These are phyloP conservation scores for Onygenales sp. DNA, from an alignment of 2,329 filamentous ascomycete genomes.

Conservation along the genomic window DNA sequence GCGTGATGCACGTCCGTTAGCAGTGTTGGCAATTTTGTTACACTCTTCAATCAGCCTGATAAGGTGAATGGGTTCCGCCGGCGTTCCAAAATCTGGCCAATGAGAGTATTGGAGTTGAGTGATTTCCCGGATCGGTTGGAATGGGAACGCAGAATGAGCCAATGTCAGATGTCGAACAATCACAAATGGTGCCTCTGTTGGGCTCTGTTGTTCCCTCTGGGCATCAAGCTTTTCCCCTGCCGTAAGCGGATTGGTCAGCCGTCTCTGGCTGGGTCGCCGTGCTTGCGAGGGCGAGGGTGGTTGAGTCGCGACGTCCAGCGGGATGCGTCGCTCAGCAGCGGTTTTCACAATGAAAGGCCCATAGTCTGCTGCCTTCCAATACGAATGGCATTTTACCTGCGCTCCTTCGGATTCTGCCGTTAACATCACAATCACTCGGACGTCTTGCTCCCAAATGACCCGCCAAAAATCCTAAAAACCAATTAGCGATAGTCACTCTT, in stretches of 20 bases:
- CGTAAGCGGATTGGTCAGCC: conserved; percentile 24
- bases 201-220: conserved; percentile 20
- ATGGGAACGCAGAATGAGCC: conserved; percentile 66
- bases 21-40: conserved; percentile 52
- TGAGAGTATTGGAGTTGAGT: conserved; percentile 89
- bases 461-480: conserved; percentile 82
- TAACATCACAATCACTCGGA: conserved; percentile 90
- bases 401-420: conserved; percentile 91
- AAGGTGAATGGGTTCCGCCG: conserved; percentile 78
- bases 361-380: conserved; percentile 75
- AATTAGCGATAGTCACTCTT: not conserved
- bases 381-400: conserved; percentile 88
- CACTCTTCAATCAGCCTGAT: conserved; percentile 83
- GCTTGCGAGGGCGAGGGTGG: conserved; percentile 27
- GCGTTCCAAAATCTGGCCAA: conserved; percentile 97
- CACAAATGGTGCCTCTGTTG: conserved; percentile 60
- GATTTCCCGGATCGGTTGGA: conserved; percentile 79
- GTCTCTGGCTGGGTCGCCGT: conserved; percentile 26
- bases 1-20: conserved; percentile 21
- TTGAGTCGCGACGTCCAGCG: conserved; percentile 48
- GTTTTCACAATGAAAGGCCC: conserved; percentile 65
- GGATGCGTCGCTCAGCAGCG: conserved; percentile 73
- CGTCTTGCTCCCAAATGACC: conserved; percentile 92
- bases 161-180: conserved; percentile 81
- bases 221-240: conserved; percentile 18